Base-by-base conservation (phyloP, 257 asterid species). In the Scutellaria galericulata region DNA sequence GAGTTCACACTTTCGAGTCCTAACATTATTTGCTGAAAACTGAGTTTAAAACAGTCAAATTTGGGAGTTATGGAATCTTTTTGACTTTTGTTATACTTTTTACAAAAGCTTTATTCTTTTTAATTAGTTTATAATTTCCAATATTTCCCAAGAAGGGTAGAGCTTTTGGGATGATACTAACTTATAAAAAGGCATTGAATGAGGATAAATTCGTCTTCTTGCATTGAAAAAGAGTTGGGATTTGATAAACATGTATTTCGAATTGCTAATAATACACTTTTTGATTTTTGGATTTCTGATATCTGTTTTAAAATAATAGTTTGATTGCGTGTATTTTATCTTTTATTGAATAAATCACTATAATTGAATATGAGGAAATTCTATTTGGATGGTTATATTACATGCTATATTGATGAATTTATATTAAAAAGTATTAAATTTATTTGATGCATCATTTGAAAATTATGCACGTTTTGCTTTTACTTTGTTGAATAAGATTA, bases 1-100 rank as follows among this genome's bases (percentile, higher is more conserved):
- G 2, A 64, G 31, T 72, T 80, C 77, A 68, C 85, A 80, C 79
- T 39, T 53, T 78, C 85, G 84, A 72, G 82, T 66, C 86, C 81
- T 76, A 81, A 79, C 88, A 63, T 83, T 77, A 64, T 73, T 57
- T 70, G 48, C 58, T 53, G 24, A 47, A 47, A 31, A 47, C 22
- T 7, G 60, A 46, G 18, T 18, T 74, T 65, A 12, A 61, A 31
- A 56, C 68, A 46, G 54, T 45, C 53, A 55, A 58, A 58, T 66
- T 6, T 66, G 67, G 78, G 62, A 75, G 67, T 42, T 50, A 22
- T 53, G 55, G 71, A 70, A 70, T 70, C 63, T 35, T 68, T 61
- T 75, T 61, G 59, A 69, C 59, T 54, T 66, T 44, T 31, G 10
- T 45, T 9, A 5, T 37, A 1, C 40, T 31, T 18, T 35, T 15